Evolutionary conservation across 805 yeast species (phyloP).

Genomic region (Maudiozyma serrabonitensis): DNA sequence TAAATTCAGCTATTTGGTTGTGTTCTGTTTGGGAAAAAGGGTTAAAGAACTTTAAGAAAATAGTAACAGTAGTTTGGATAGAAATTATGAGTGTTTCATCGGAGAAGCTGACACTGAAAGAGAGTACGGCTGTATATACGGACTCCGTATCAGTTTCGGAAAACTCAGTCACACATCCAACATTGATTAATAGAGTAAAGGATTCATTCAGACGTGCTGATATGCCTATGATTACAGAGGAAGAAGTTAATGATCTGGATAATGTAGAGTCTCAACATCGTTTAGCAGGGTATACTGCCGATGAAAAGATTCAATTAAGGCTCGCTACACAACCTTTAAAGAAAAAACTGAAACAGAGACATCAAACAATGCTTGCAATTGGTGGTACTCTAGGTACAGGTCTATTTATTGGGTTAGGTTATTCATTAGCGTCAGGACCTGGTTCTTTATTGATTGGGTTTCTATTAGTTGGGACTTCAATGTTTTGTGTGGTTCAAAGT

Average conservation of each 20-base stretch:
- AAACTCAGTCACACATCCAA: not conserved
- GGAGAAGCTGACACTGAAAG: not conserved
- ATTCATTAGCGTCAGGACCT: slow-evolving; percentile 43
- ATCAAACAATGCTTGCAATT: slow-evolving; percentile 25
- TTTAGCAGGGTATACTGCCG: not conserved
- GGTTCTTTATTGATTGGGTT: slow-evolving; percentile 42
- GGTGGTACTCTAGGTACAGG: slow-evolving; percentile 29
- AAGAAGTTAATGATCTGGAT: not conserved
- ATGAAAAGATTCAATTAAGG: not conserved
- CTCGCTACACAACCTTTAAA: slow-evolving; percentile 5
- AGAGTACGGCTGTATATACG: not conserved
- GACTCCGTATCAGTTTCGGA: not conserved
- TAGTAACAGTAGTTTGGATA: too few relatives aligned
- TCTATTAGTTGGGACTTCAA: slow-evolving; percentile 38
- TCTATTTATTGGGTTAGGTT: slow-evolving; percentile 26
- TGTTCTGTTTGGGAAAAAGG: too few relatives aligned
- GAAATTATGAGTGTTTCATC: not conserved
- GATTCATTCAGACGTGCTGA: slow-evolving; percentile 1
- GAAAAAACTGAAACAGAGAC: slow-evolving; percentile 17
- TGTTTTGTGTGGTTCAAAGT: slow-evolving; percentile 32
- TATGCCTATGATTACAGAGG: not conserved
- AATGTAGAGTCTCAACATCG: not conserved
- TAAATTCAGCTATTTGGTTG: too few relatives aligned
- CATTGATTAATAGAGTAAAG: slow-evolving; percentile 1
- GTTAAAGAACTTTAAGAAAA: too few relatives aligned